Conservation (phyloP, 768 basidiomycete genomes). For the Suillus decipiens region DNA sequence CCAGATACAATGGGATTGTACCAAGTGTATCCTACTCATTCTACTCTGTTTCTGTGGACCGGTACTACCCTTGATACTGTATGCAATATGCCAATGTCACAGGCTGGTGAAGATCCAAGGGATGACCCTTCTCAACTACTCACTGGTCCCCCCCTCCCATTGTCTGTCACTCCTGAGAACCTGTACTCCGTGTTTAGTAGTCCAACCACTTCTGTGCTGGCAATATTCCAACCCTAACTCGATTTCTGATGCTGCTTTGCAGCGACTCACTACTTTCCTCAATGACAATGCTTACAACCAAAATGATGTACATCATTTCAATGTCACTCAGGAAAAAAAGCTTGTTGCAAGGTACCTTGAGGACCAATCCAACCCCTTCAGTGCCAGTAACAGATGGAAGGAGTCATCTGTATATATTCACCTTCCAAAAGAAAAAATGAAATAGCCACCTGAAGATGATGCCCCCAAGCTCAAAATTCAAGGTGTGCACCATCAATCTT, state of each 20-base stretch:
- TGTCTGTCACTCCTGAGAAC: neutral
- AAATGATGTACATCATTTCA: slow-evolving; percentile 8
- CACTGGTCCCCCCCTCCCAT: neutral
- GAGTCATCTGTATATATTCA: slow-evolving; percentile 4
- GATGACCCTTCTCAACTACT: neutral
- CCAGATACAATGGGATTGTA: slow-evolving; percentile 11
- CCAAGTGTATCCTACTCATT: slow-evolving; percentile 9
- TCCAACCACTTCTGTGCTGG: slow-evolving; percentile 34
- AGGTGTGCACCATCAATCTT: slow-evolving; percentile 3
- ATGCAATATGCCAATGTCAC: neutral
- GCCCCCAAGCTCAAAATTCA: slow-evolving; percentile 1
- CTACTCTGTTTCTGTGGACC: neutral
- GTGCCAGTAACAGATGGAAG: slow-evolving; percentile 7
- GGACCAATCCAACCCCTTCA: slow-evolving; percentile 7
- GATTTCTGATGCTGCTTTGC: slow-evolving; percentile 29
- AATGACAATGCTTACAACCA: slow-evolving; percentile 8
- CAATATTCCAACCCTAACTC: slow-evolving; percentile 27
- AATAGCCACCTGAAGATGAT: neutral
- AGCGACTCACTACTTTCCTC: slow-evolving; percentile 29
- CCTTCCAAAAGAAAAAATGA: slow-evolving; percentile 8
- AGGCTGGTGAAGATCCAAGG: neutral
- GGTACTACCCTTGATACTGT: neutral
- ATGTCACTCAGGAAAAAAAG: neutral
- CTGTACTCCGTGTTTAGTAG: slow-evolving; percentile 21
- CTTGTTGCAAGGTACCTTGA: slow-evolving; percentile 5